phyloP scores from a whole-genome alignment of 257 asterid species.

The Primulina tabacum region DNA sequence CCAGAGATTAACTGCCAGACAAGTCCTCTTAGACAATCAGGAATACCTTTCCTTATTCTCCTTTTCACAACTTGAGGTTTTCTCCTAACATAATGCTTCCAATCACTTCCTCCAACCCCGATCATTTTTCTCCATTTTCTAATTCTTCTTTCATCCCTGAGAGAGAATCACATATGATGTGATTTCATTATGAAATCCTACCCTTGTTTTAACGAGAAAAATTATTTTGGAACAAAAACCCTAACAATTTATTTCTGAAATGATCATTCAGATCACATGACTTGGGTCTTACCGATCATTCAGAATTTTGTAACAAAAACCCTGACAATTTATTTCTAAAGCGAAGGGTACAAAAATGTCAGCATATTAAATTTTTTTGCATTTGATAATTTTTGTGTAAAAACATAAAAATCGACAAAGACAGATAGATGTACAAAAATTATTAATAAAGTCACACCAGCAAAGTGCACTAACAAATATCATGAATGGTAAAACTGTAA shows the following conservation, averaged over 20 bases:
- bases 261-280: not conserved
- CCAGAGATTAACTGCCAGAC: conserved; percentile 99
- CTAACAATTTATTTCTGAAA: conserved; percentile 13
- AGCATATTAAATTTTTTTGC: no score
- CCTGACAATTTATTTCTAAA: conserved; percentile 7
- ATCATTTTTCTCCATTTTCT: conserved; percentile 99
- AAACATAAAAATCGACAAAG: no score
- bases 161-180: conserved; percentile 28
- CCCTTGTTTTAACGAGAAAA: not conserved
- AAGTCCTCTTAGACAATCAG: conserved; percentile 96
- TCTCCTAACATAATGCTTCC: conserved; percentile 94
- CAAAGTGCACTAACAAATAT: no score
- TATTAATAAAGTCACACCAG: no score
- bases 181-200: conserved; percentile 17
- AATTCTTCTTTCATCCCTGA: conserved; percentile 86
- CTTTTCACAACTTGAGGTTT: conserved; percentile 93
- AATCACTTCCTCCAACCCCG: conserved; percentile 98
- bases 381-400: no score
- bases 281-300: no score
- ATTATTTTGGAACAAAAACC: not conserved
- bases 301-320: not conserved
- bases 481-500: no score
- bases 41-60: conserved; percentile 96
- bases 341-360: not conserved
- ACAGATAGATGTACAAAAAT: no score